Conservation (phyloP, 2,329 filamentous ascomycete genomes). For the Xylaria polymorpha region DNA sequence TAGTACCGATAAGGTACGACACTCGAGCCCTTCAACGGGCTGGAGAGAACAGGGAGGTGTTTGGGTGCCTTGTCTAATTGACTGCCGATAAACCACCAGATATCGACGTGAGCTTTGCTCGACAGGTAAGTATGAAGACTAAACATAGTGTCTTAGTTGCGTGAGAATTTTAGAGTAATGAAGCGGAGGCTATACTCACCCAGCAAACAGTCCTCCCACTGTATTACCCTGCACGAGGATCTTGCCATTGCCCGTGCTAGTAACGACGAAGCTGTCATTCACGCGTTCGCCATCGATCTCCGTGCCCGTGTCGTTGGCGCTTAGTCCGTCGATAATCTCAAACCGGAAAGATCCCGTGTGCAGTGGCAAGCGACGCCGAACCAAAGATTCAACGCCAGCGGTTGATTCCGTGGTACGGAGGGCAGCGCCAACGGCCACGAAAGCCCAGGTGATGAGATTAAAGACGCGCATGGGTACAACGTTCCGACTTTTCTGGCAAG, state of each 20-base stretch:
- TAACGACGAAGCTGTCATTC: conserved; percentile 37
- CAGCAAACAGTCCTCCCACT: conserved; percentile 31
- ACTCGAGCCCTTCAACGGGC: conserved; percentile 32
- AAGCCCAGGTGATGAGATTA: conserved; percentile 27
- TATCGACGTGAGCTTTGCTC: conserved; percentile 36
- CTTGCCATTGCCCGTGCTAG: conserved; percentile 29
- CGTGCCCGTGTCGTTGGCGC: background rate
- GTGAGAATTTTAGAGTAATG: background rate
- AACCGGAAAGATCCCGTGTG: conserved; percentile 34
- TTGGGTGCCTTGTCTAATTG: conserved; percentile 34
- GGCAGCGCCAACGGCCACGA: conserved; percentile 25
- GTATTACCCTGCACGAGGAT: conserved; percentile 38
- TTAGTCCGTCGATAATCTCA: conserved; percentile 18
- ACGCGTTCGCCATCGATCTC: conserved; percentile 15
- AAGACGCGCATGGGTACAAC: conserved; percentile 31
- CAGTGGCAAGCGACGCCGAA: conserved; percentile 35
- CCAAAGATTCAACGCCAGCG: conserved; percentile 32
- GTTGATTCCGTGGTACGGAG: conserved; percentile 32
- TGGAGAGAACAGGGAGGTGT: conserved; percentile 31
- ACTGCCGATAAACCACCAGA: conserved; percentile 40
- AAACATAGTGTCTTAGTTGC: conserved; percentile 1
- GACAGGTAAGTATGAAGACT: conserved; percentile 39
- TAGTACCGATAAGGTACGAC: conserved; percentile 40
- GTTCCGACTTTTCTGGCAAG: background rate
- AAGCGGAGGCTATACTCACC: conserved; percentile 22